Evolutionary conservation across 2,329 filamentous ascomycete species (phyloP).

Genomic region (Aciculosporium take): DNA sequence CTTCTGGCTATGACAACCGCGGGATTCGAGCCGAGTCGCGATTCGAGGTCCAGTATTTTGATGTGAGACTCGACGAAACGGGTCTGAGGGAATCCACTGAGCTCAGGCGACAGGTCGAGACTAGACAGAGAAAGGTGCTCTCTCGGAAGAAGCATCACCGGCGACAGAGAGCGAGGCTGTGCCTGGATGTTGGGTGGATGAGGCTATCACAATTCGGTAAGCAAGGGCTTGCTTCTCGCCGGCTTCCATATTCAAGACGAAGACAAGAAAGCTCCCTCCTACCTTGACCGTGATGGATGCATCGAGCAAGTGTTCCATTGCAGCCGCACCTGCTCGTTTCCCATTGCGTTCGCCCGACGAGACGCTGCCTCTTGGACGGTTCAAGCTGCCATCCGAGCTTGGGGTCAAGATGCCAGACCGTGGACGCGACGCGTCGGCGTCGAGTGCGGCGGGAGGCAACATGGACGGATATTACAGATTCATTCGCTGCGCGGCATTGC

Average conservation of each 20-base stretch:
- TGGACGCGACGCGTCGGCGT: constrained; percentile 36
- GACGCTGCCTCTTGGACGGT: constrained; percentile 18
- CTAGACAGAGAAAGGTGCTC: constrained; percentile 45
- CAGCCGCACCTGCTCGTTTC: constrained; percentile 22
- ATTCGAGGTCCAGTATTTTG: constrained; percentile 49
- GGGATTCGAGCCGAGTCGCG: constrained; percentile 37
- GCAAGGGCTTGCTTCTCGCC: not conserved
- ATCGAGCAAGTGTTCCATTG: constrained; percentile 39
- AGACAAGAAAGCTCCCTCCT: not conserved
- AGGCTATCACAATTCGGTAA: constrained; percentile 26
- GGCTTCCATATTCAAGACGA: too few species aligned
- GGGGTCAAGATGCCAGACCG: constrained; percentile 27
- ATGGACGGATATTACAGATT: constrained; percentile 12
- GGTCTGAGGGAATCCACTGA: constrained; percentile 35
- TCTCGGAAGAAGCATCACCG: constrained; percentile 48
- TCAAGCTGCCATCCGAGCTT: constrained; percentile 24
- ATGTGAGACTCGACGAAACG: constrained; percentile 48
- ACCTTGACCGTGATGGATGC: constrained; percentile 40
- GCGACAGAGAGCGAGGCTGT: constrained; percentile 41
- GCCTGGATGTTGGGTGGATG: constrained; percentile 38
- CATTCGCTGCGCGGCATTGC: constrained; percentile 5
- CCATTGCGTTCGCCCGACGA: constrained; percentile 19
- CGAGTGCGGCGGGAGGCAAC: constrained; percentile 20
- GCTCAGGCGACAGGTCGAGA: constrained; percentile 41
- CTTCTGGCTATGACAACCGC: constrained; percentile 48